Conservation (phyloP, 306 rosid genomes). For the Notholithocarpus densiflorus region DNA sequence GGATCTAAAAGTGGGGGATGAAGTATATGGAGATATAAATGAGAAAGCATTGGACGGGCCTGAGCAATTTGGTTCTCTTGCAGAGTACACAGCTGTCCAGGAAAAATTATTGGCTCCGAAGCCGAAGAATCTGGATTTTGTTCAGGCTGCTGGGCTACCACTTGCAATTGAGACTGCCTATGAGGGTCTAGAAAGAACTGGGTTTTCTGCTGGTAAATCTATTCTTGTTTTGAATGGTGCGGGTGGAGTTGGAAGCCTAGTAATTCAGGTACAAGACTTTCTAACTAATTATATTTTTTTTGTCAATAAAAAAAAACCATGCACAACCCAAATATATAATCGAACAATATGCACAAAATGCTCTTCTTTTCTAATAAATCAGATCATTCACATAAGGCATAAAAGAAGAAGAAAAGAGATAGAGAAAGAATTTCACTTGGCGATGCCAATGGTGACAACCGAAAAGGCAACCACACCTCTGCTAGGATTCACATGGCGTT, state of each 20-base stretch:
- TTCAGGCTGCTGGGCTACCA: constrained; percentile 80
- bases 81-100: constrained; percentile 91
- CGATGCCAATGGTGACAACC: too few species aligned
- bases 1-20: constrained; percentile 80
- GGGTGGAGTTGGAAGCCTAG: constrained; percentile 95
- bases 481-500: too few species aligned
- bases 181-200: constrained; percentile 79
- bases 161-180: constrained; percentile 90
- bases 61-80: constrained; percentile 80
- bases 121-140: constrained; percentile 75
- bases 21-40: constrained; percentile 77
- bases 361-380: too few species aligned
- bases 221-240: constrained; percentile 87
- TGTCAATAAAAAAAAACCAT: too few species aligned
- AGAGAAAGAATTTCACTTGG: too few species aligned
- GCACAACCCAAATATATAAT: too few species aligned
- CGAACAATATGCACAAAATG: too few species aligned
- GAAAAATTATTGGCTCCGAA: constrained; percentile 73
- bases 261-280: constrained; percentile 66
- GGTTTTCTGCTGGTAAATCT: constrained; percentile 82
- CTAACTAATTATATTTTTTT: background rate
- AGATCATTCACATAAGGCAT: too few species aligned
- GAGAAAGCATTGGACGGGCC: constrained; percentile 93
- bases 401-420: too few species aligned
- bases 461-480: too few species aligned